These are phyloP conservation scores for Beta lomatogona DNA, from an alignment of 179 eudicot genomes.

Conservation along the genomic window DNA sequence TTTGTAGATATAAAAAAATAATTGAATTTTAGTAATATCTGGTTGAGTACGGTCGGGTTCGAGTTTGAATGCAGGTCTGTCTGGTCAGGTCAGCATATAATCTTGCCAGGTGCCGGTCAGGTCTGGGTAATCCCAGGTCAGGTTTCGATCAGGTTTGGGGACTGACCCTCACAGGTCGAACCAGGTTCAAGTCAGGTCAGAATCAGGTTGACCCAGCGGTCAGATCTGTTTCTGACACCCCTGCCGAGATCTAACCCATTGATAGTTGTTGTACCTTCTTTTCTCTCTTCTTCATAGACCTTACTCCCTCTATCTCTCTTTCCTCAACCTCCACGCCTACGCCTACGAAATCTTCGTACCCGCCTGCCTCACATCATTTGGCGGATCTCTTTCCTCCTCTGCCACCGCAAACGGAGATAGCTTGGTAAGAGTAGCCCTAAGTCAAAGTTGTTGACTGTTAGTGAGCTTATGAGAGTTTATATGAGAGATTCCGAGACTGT, in stretches of 20 bases:
- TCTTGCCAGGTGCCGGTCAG: too few relatives aligned
- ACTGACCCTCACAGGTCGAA: accelerated
- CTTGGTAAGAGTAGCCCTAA: constrained; percentile 39
- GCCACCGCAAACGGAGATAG: constrained; percentile 25
- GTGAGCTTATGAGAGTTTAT: constrained; percentile 88
- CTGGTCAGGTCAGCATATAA: too few relatives aligned
- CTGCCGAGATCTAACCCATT: constrained; percentile 5
- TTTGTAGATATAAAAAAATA: too few relatives aligned
- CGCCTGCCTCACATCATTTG: constrained; percentile 78
- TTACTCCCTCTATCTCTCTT: constrained; percentile 60
- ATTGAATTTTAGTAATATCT: too few relatives aligned
- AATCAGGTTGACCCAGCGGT: accelerated
- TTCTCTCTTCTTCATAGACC: constrained; percentile 64
- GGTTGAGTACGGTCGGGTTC: too few relatives aligned
- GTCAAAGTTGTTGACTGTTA: constrained; percentile 65
- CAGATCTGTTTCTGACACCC: too few relatives aligned
- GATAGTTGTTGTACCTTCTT: too few relatives aligned
- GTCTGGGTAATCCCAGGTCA: too few relatives aligned
- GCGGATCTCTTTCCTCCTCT: constrained; percentile 59
- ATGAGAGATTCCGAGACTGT: constrained; percentile 72
- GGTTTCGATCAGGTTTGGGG: too few relatives aligned
- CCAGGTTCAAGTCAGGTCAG: accelerated
- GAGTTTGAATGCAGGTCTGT: too few relatives aligned
- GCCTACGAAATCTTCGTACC: constrained; percentile 95
- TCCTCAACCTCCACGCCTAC: constrained; percentile 70